Evolutionary conservation across 768 basidiomycete genomes (phyloP), one percentile per base, ranked within the genome.

Genomic region (Polyporus arcularius): DNA sequence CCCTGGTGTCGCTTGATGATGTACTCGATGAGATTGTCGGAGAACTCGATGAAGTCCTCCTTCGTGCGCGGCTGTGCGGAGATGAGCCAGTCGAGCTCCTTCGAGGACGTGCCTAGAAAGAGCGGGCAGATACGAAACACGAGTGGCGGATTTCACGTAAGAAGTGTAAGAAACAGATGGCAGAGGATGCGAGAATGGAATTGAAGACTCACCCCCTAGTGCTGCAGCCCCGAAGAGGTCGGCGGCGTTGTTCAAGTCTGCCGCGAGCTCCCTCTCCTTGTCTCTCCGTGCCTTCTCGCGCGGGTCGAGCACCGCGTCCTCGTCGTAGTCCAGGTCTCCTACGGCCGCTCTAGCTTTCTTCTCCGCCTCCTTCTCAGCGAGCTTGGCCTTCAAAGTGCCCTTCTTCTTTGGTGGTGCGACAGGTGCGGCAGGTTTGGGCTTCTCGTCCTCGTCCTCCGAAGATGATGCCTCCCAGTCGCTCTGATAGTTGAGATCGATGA

Each of bases 401-500:
- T 95, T 97, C 78, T 97, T 96, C 80, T 92, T 93, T 2, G 88
- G 85, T 4, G 92, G 87, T 16, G 87, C 86, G 48, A 79, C 83
- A 0, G 21, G 21, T 26, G 84, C 65, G 3, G 76, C 72, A 7
- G 80, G 73, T 4, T 78, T 70, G 2, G 82, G 55, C 43, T 79
- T 73, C 49, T 82, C 75, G 68, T 79, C 78, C 55, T 86, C 84
- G 55, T 92, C 92, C 41, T 89, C 88, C 6, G 85, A 85, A 7
- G 87, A 87, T 1, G 90, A 90, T 38, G 80, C 91, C 67, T 98
- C 96, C 96, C 96, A 98, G 75, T 97, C 96, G 74, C 92, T 94
- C 94, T 96, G 68, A 35, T 64, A 60, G 53, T 46, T 52, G 53
- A 16, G 46, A 49, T 58, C 52, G 28, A n/a, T 3, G 39, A 14